Evolutionary conservation across 371 early-diverging fungal species (phyloP).

Genomic region (Circinella umbellata): DNA sequence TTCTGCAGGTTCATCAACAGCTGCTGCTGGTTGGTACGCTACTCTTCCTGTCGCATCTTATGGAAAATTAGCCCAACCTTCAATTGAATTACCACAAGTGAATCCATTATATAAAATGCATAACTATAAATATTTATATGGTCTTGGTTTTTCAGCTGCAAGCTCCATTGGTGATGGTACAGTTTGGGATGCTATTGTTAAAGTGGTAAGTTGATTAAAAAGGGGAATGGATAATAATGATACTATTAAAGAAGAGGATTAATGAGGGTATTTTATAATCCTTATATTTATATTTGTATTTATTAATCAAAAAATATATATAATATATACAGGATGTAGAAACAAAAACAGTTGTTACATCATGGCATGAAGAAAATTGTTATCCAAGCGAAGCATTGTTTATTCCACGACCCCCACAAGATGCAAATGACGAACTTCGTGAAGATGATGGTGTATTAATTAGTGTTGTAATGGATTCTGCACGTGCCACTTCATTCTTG

Average conservation of each 20-base stretch:
- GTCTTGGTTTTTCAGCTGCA: conserved; percentile 58
- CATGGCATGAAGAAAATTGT: conserved; percentile 66
- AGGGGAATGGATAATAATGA: neutral
- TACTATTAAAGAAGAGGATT: neutral
- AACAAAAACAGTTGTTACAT: conserved; percentile 33
- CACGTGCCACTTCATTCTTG: conserved; percentile 67
- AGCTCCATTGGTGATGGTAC: conserved; percentile 42
- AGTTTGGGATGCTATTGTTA: conserved; percentile 74
- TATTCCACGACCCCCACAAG: conserved; percentile 55
- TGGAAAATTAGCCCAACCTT: conserved; percentile 30
- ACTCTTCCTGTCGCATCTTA: conserved; percentile 36
- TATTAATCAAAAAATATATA: neutral
- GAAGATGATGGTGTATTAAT: conserved; percentile 78
- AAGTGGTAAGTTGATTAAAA: conserved; percentile 50
- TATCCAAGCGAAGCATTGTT: conserved; percentile 80
- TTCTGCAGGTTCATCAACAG: conserved; percentile 10
- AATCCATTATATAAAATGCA: conserved; percentile 61
- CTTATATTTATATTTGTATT: neutral
- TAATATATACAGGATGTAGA: conserved; percentile 31
- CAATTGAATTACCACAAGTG: conserved; percentile 70
- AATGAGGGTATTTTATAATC: no score
- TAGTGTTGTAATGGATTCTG: conserved; percentile 74
- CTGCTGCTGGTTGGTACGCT: conserved; percentile 30
- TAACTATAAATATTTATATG: conserved; percentile 72
- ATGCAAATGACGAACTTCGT: conserved; percentile 39